Conservation (phyloP, 1,284 basidiomycete species). For the Pascua sp. region DNA sequence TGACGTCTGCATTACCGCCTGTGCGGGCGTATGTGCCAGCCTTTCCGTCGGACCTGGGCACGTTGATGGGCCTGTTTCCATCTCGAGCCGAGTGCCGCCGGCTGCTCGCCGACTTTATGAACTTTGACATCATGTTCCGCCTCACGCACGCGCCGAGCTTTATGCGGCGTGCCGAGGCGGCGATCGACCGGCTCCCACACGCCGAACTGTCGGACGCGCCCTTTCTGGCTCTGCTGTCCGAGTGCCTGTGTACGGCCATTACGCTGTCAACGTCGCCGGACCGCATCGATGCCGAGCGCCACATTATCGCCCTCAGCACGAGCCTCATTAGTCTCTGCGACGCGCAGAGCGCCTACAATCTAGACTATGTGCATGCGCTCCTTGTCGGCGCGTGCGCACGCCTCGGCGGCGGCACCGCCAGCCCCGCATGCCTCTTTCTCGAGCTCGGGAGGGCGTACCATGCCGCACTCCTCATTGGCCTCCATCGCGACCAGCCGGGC, state of each 20-base stretch:
- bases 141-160: neutral
- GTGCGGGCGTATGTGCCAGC: neutral
- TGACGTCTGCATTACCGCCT: neutral
- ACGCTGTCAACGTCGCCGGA: neutral
- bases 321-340: slow-evolving; percentile 1
- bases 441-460: slow-evolving; percentile 3
- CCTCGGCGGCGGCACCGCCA: neutral
- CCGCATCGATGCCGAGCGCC: neutral
- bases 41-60: neutral
- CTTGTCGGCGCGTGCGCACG: neutral
- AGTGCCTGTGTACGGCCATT: neutral
- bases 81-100: neutral
- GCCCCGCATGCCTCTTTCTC: neutral
- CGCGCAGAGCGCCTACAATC: neutral
- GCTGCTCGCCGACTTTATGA: neutral
- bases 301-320: neutral
- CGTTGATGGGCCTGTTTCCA: neutral
- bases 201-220: neutral
- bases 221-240: neutral
- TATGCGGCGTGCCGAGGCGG: neutral
- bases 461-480: neutral
- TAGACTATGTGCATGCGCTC: slow-evolving; percentile 4
- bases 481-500: neutral
- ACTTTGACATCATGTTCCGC: slow-evolving; percentile 4
- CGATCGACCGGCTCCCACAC: neutral